phyloP scores from a whole-genome alignment of 495 filamentous ascomycete species.

The Trichoderma asperelloides region DNA sequence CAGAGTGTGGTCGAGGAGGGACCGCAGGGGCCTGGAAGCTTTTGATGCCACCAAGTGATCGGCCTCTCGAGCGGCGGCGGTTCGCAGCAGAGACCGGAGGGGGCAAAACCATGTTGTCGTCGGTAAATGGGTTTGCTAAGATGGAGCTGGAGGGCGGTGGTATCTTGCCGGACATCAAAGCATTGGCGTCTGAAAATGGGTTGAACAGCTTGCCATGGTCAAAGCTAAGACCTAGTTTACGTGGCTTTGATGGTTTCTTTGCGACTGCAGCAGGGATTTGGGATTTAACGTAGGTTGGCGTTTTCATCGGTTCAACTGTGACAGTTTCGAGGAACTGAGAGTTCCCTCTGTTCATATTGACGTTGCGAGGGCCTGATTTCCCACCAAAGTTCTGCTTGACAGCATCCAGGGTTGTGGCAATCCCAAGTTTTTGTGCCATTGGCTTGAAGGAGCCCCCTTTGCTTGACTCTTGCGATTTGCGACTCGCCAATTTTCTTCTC shows the following conservation, averaged over 20 bases:
- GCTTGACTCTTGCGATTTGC: neutral
- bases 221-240: constrained; percentile 29
- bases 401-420: neutral
- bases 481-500: neutral
- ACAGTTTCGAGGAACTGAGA: constrained; percentile 40
- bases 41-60: constrained; percentile 18
- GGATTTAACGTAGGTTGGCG: neutral
- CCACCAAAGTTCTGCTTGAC: constrained; percentile 21
- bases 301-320: constrained; percentile 27
- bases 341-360: constrained; percentile 41
- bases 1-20: neutral
- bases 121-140: constrained; percentile 23
- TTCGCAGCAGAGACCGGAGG: neutral
- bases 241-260: constrained; percentile 36
- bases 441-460: neutral
- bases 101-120: constrained; percentile 17
- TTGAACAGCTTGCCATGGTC: constrained; percentile 26
- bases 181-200: constrained; percentile 36
- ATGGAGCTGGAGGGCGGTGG: constrained; percentile 5
- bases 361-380: constrained; percentile 29
- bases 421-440: neutral
- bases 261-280: neutral
- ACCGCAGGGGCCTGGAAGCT: constrained; percentile 16
- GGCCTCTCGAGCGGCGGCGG: constrained; percentile 35
- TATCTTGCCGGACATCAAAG: constrained; percentile 17